Evolutionary conservation across 306 rosid species (phyloP), one percentile per base, ranked within the genome.

Genomic region (Vigna angularis): DNA sequence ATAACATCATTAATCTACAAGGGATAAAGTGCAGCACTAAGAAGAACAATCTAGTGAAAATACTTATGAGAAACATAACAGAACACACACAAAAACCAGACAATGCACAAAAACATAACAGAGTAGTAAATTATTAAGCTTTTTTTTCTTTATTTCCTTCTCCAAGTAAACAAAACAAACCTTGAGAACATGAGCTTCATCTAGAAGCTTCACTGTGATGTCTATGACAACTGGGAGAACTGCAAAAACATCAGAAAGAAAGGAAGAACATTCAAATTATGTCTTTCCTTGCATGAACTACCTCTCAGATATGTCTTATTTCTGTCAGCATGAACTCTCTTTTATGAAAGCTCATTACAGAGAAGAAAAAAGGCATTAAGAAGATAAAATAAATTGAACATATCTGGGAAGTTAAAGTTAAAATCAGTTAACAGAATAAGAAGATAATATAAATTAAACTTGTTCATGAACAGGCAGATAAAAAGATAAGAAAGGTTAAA

Each of bases 171-270:
- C 3, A 30, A 17, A 66, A 14, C 83, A 47, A 61, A 94, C 98
- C 98, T 92, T 92, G 66, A 94, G 86, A 91, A 87, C 88, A 74
- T 51, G 82, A 77, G 96, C 86, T 74, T 89, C 97, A 73, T 94
- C 95, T 0, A 90, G 90, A 79, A 94, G 97, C 86, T 86, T 87
- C 85, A 94, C 86, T 40, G 93, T 87, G 88, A 94, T 81, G 45
- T 94, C 98, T 84, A 90, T 77, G 40, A 89, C 93, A 66, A 89
- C 92, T 0, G 98, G 98, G 82, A 94, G 98, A 87, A 90, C 98
- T 94, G 93, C 90, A 86, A 18, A 58, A 6, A 66, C 38, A 56
- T 52, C 30, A 36, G 9, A 42, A 8, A 44, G 17, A 42, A 45
- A 42, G 4, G 62, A 51, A 53, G 7, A 66, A 52, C 20, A 36